A percentile compares a stretch with the other conserved stretches of the same genome.
Conservation (phyloP, 139 green algal genomes). For the Pedinophyceae sp. region DNA sequence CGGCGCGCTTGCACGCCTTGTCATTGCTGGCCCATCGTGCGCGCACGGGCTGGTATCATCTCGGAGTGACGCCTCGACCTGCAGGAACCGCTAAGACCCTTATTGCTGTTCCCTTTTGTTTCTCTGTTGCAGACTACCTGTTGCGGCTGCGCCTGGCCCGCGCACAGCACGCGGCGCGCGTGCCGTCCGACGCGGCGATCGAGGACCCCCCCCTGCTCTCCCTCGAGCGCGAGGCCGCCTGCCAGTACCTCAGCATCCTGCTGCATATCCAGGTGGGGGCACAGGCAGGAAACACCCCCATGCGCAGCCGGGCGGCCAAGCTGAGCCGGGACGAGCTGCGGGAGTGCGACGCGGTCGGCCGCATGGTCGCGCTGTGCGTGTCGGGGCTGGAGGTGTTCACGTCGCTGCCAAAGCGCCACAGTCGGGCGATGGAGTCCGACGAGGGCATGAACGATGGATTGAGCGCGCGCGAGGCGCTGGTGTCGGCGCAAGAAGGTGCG, state of each 20-base stretch:
- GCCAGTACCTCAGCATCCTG: conserved; percentile 70
- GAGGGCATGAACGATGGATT: too few relatives aligned
- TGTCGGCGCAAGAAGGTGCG: too few relatives aligned
- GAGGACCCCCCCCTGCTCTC: conserved; percentile 80
- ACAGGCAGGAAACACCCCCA: too few relatives aligned
- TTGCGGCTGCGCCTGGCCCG: background rate
- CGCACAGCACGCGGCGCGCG: conserved; percentile 1
- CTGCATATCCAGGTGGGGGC: conserved; percentile 39
- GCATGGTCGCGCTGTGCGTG: conserved; percentile 43
- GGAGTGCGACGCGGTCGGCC: conserved; percentile 17
- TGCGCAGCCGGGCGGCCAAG: conserved; percentile 2
- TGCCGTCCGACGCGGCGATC: conserved; percentile 25
- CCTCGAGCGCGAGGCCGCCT: conserved; percentile 70
- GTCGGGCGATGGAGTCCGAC: background rate
- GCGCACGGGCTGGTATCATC: background rate
- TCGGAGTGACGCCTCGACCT: background rate
- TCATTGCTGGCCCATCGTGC: too few relatives aligned
- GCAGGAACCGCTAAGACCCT: background rate
- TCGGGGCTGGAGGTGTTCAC: conserved; percentile 43
- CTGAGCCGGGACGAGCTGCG: conserved; percentile 9
- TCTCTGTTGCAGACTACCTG: background rate
- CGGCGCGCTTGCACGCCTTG: too few relatives aligned
- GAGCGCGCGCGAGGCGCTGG: too few relatives aligned
- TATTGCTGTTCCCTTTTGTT: background rate
- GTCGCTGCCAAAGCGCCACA: background rate